Evolutionary conservation across 371 early-diverging fungal species (phyloP).

Genomic region (Mortierella sp.): DNA sequence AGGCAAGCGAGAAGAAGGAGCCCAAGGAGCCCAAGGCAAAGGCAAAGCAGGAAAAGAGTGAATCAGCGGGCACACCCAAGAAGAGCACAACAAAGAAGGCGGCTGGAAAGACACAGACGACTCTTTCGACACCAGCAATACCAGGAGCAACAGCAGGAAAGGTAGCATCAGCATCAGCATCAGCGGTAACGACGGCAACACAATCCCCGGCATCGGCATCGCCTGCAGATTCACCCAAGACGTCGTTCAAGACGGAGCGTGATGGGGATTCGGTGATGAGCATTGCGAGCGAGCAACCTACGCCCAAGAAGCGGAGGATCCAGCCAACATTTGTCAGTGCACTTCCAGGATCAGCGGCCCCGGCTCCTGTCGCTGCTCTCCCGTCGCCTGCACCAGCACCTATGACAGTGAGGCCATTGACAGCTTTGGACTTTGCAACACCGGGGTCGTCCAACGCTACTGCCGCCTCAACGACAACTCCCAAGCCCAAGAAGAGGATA

Average conservation of each 20-base stretch:
- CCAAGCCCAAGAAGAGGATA: constrained; percentile 48
- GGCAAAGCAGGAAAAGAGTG: constrained; percentile 32
- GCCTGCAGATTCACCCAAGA: constrained; percentile 18
- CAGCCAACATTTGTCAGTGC: constrained; percentile 47
- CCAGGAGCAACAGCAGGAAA: not conserved
- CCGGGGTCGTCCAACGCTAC: not conserved
- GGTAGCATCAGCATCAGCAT: not conserved
- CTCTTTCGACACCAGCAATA: not conserved
- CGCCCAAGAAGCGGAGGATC: constrained; percentile 47
- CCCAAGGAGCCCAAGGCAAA: constrained; percentile 34
- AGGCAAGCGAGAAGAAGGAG: constrained; percentile 22
- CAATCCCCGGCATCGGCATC: not conserved
- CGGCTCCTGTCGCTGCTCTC: not conserved
- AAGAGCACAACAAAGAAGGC: constrained; percentile 19
- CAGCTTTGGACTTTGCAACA: constrained; percentile 7
- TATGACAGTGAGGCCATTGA: not conserved
- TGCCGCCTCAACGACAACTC: not conserved
- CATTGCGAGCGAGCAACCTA: constrained; percentile 26
- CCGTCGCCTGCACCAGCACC: not conserved
- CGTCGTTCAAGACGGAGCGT: constrained; percentile 37
- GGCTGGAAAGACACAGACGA: constrained; percentile 23
- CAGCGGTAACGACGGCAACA: constrained; percentile 11
- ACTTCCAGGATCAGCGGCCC: constrained; percentile 27
- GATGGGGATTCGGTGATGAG: constrained; percentile 52
- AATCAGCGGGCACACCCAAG: not conserved